Evolutionary conservation across 768 basidiomycete genomes (phyloP), one percentile per base, ranked within the genome.

Genomic region (Rubroboletus pulcherrimus): DNA sequence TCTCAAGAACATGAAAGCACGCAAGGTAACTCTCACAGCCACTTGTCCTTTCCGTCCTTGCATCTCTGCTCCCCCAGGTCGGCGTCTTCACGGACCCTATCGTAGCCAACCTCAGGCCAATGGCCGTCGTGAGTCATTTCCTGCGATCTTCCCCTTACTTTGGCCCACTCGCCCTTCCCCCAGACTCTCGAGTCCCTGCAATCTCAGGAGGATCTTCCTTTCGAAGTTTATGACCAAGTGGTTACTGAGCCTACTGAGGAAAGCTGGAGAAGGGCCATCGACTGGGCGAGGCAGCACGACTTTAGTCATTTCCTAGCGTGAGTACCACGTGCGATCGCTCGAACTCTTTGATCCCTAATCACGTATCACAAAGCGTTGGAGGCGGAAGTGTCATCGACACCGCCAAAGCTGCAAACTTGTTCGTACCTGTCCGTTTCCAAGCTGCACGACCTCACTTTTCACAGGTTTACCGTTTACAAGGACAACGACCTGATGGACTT

Each of bases 361-460:
- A 35, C 10, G 14, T 45, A n/a, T 58, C 29, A 37, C 60, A 90
- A 38, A 66, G 91, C 39, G 86, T 94, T 31, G 92, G 93, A 58
- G 93, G 93, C n/a, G 93, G 93, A 60, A 93, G 90, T 64, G 91
- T 93, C 26, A 97, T 97, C 66, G 95, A 97, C 68, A 97, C 94
- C 0, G 91, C 94, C 51, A 98, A 98, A 70, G 84, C 93, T 7
- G 94, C 96, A 33, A 98, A 98, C 73, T 65, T 98, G 83, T 91
- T 67, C 49, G 79, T 63, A 17, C 39, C 9, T 21, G n/a, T 35
- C n/a, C 38, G 12, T 31, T n/a, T 34, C 39, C 26, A 21, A 5
- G 4, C 0, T 15, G 3, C 45, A 8, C 46, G 15, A n/a, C 52
- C 51, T 59, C 40, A 67, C 53, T 14, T 38, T 21, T 21, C 3